Conservation (phyloP, 441 rosid genomes). For the Croton setiger region DNA sequence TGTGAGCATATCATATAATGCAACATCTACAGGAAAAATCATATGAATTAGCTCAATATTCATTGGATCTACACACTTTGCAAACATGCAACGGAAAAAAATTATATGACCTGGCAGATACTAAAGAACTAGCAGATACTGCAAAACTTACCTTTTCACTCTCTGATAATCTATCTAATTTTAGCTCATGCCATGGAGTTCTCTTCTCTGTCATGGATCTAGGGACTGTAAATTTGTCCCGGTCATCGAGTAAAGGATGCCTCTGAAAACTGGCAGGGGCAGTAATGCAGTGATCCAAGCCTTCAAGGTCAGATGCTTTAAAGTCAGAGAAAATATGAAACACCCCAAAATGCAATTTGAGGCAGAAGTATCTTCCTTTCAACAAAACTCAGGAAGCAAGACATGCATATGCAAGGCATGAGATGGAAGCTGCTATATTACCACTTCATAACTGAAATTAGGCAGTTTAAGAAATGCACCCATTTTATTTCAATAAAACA, state of each 20-base stretch:
- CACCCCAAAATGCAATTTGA: not conserved
- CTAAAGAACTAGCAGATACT: conserved; percentile 12
- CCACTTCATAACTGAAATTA: not conserved
- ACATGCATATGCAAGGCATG: not conserved
- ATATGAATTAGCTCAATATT: not conserved
- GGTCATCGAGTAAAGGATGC: conserved; percentile 41
- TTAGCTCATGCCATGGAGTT: conserved; percentile 47
- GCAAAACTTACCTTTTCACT: conserved; percentile 59
- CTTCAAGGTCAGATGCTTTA: conserved; percentile 42
- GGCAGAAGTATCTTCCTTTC: not conserved
- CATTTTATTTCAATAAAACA: not conserved
- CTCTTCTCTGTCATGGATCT: conserved; percentile 74
- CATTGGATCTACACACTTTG: not conserved
- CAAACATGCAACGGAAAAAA: not conserved
- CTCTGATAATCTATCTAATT: conserved; percentile 73
- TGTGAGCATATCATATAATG: conserved; percentile 1
- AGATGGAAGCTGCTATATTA: not conserved
- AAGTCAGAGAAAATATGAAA: conserved; percentile 27
- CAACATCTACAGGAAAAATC: not conserved
- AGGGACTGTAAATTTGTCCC: conserved; percentile 43
- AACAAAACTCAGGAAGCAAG: not conserved
- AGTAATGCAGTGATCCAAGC: conserved; percentile 57
- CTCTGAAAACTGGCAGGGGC: conserved; percentile 41
- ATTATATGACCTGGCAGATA: not conserved
- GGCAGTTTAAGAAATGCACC: not conserved